Conservation (phyloP, 805 yeast species). For the Suhomyces sp. region DNA sequence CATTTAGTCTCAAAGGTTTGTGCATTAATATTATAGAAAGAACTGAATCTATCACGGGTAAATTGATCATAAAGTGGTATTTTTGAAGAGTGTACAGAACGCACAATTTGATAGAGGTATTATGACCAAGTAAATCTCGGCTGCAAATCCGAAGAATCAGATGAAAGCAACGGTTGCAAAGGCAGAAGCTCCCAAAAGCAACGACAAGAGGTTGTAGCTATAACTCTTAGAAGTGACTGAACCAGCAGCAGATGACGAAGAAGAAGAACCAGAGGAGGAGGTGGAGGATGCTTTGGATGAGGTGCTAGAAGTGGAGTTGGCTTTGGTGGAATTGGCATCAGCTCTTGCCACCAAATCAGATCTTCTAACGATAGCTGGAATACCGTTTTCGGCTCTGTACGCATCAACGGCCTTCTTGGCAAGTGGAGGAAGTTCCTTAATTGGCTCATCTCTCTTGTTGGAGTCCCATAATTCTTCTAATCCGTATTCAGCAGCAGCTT, state of each 20-base stretch:
- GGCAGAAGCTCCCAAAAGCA: slow-evolving; percentile 5
- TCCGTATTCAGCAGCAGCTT: slow-evolving; percentile 4
- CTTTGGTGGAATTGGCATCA: neutral
- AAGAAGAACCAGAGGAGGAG: neutral
- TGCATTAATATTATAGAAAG: slow-evolving; percentile 1
- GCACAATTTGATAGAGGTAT: too few relatives aligned
- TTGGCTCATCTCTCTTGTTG: too few relatives aligned
- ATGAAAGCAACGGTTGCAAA: neutral
- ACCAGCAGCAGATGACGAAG: slow-evolving; percentile 1
- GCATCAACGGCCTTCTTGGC: too few relatives aligned
- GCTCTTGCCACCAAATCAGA: too few relatives aligned
- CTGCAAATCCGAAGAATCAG: too few relatives aligned
- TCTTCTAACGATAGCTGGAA: too few relatives aligned
- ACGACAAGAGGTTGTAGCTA: neutral
- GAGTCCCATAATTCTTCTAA: neutral
- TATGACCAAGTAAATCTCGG: too few relatives aligned
- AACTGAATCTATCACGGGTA: neutral
- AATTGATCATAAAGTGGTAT: neutral
- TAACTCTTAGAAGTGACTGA: slow-evolving; percentile 2
- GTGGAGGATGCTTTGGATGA: slow-evolving; percentile 3
- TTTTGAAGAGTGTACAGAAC: neutral
- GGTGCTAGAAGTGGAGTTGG: slow-evolving; percentile 2
- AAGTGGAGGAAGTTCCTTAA: too few relatives aligned
- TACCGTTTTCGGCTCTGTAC: too few relatives aligned
- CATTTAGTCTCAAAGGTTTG: too few relatives aligned